phyloP scores from a whole-genome alignment of 768 basidiomycete genomes.

The Clavulina sp. region DNA sequence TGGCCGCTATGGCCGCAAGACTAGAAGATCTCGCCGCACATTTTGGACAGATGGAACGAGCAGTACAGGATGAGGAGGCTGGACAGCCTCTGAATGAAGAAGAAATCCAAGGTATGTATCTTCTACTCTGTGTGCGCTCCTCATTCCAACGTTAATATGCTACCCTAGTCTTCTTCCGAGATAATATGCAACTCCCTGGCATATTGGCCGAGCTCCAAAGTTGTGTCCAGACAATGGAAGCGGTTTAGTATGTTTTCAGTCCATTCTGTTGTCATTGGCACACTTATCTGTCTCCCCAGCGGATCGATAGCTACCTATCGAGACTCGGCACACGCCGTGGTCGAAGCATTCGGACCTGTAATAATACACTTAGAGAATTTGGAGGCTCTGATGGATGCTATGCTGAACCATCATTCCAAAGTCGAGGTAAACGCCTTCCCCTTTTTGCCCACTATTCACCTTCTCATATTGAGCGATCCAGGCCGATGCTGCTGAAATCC shows the following conservation, averaged over 20 bases:
- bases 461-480: slow-evolving; percentile 10
- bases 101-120: slow-evolving; percentile 10
- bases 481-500: slow-evolving; percentile 9
- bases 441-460: not conserved
- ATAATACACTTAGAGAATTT: slow-evolving; percentile 58
- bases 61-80: slow-evolving; percentile 21
- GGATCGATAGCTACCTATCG: slow-evolving; percentile 31
- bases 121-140: not conserved
- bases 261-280: no score
- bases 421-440: slow-evolving; percentile 35
- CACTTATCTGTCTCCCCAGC: slow-evolving; percentile 22
- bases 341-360: slow-evolving; percentile 31
- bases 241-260: slow-evolving; percentile 44
- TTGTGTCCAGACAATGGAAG: slow-evolving; percentile 33
- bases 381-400: slow-evolving; percentile 61
- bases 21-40: slow-evolving; percentile 57
- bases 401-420: slow-evolving; percentile 49
- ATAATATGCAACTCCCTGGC: slow-evolving; percentile 57
- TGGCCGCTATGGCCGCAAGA: slow-evolving; percentile 51
- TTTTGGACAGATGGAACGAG: slow-evolving; percentile 59
- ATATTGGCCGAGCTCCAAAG: slow-evolving; percentile 61
- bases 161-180: slow-evolving; percentile 56
- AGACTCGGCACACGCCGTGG: slow-evolving; percentile 26
- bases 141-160: not conserved
- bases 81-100: not conserved